Conservation (phyloP, 306 rosid species). For the Canavalia gladiata region DNA sequence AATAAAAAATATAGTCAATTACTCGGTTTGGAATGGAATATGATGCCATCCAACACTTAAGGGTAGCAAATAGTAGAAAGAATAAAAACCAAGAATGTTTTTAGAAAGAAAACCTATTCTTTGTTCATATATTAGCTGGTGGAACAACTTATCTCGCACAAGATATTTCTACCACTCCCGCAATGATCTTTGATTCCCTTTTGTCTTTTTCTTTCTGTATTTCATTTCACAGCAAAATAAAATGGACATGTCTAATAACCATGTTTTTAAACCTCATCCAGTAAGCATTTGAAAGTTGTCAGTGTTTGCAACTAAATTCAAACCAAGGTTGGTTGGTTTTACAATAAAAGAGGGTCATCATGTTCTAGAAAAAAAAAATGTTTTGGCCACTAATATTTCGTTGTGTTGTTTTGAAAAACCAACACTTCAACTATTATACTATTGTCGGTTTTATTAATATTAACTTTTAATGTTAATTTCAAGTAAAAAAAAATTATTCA, state of each 20-base stretch:
- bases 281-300: not conserved
- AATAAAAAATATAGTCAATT: slow-evolving; percentile 26
- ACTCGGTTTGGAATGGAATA: slow-evolving; percentile 23
- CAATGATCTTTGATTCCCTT: not conserved
- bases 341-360: too few species aligned
- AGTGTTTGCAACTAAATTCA: not conserved
- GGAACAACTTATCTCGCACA: not conserved
- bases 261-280: slow-evolving; percentile 7
- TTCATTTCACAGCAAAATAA: slow-evolving; percentile 26
- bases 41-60: slow-evolving; percentile 34
- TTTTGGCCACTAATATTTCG: too few species aligned
- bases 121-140: not conserved
- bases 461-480: too few species aligned
- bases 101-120: not conserved
- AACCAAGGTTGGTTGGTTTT: too few species aligned
- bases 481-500: too few species aligned
- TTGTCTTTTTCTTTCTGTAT: slow-evolving; percentile 28
- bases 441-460: too few species aligned
- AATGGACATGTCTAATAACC: slow-evolving; percentile 25
- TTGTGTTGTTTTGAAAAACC: too few species aligned
- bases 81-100: not conserved
- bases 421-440: too few species aligned
- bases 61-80: slow-evolving; percentile 32
- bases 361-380: too few species aligned
- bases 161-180: not conserved